Conservation (phyloP, 805 yeast species). For the Barnettozyma pratensis region DNA sequence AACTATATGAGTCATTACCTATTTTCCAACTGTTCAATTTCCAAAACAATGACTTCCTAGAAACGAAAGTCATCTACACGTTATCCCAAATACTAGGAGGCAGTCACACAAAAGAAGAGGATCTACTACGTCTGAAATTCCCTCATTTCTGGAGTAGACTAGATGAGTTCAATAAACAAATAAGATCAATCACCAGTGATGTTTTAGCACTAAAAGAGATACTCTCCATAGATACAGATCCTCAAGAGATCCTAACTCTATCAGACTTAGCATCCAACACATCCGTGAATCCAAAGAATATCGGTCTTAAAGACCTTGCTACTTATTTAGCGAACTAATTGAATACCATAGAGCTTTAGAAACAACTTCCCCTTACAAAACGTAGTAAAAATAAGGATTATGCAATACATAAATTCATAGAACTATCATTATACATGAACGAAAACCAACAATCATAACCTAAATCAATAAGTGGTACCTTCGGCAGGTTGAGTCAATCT, state of each 20-base stretch:
- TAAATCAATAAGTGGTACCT: slow-evolving; percentile 54
- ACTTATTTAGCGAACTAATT: neutral
- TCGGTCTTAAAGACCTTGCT: slow-evolving; percentile 2
- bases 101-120: slow-evolving; percentile 11
- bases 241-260: slow-evolving; percentile 3
- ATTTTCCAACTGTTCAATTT: slow-evolving; percentile 10
- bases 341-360: neutral
- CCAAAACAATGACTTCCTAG: slow-evolving; percentile 6
- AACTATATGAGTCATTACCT: slow-evolving; percentile 13
- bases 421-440: neutral
- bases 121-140: slow-evolving; percentile 8
- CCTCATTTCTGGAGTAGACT: slow-evolving; percentile 19
- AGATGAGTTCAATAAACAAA: slow-evolving; percentile 9
- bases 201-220: slow-evolving; percentile 15
- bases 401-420: neutral
- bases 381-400: neutral
- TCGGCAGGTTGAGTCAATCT: slow-evolving; percentile 89
- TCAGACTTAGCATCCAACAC: slow-evolving; percentile 3
- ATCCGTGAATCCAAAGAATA: slow-evolving; percentile 1
- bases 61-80: slow-evolving; percentile 11
- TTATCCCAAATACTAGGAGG: slow-evolving; percentile 8
- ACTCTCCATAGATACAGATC: slow-evolving; percentile 6
- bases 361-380: neutral
- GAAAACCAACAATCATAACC: neutral
- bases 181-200: slow-evolving; percentile 12